Base-by-base conservation (phyloP, 768 basidiomycete species). In the Suillus subaureus region DNA sequence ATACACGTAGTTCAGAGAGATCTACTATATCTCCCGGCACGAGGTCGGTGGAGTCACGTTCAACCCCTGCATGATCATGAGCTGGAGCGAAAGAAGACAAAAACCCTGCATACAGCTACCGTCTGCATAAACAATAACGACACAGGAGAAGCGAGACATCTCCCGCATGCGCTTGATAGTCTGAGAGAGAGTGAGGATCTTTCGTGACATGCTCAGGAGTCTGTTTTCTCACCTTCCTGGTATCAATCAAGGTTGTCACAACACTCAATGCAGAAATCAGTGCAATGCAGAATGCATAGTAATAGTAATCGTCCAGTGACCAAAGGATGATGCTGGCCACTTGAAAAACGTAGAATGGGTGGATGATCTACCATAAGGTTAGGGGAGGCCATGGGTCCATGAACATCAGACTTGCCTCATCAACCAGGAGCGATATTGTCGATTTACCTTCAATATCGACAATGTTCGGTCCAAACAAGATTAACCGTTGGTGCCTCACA, bases 341-440 rank as follows among this genome's bases (percentile, higher is more conserved):
- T 83, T 99, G 97, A 74, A 99, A 99, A 63, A 99, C 91, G 74
- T 98, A 99, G 78, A 99, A 99, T 0, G 97, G 97, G 74, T 99
- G 97, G 45, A 99, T 90, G 54, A 97, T 87, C 94, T 90, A 67
- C 5, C 40, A 37, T 49, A 31, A 7, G 64, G 16, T 49, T 68
- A 61, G 70, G 62, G 12, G 64, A 21, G 55, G 42, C 9, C 45
- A 55, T 35, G 37, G 26, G 18, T 40, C 23, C 61, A 15, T 43
- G 12, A n/a, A 43, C 16, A 62, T 18, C n/a, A 28, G 43, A 73
- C 79, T 62, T 75, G 94, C 95, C 85, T 99, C 97, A 69, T 98
- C 96, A 23, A 98, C 79, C 8, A 99, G 81, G 4, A 99, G 83
- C 18, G 87, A 82, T 4, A 88, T 64, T 13, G 90, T 87, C 0